These are phyloP conservation scores for Ramaria sp. DNA, from an alignment of 768 basidiomycete species.

Conservation along the genomic window DNA sequence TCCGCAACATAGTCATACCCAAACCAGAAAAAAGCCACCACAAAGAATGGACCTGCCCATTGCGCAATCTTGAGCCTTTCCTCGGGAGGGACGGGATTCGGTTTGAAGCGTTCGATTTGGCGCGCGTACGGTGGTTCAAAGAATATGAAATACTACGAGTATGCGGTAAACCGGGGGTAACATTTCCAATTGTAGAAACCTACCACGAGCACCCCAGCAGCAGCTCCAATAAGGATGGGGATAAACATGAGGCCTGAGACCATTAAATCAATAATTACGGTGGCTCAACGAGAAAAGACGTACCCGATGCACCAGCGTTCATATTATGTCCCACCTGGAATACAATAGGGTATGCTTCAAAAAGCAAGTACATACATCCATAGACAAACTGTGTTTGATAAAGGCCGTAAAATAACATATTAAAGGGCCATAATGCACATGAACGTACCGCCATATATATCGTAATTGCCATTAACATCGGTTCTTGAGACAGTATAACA, in stretches of 20 bases:
- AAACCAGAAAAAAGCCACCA: slow-evolving; percentile 48
- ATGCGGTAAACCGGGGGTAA: not conserved
- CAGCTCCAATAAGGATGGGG: slow-evolving; percentile 45
- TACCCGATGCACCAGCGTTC: slow-evolving; percentile 39
- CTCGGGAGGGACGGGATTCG: slow-evolving; percentile 32
- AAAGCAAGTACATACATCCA: slow-evolving; percentile 26
- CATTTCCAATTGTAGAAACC: not conserved
- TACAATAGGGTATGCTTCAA: slow-evolving; percentile 23
- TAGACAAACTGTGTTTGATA: slow-evolving; percentile 44
- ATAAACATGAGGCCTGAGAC: slow-evolving; percentile 39
- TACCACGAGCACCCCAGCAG: slow-evolving; percentile 18
- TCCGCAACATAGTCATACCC: not conserved
- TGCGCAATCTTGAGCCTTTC: slow-evolving; percentile 40
- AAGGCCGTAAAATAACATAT: not conserved
- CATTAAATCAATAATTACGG: not conserved
- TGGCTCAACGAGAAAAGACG: slow-evolving; percentile 11
- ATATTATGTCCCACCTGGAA: slow-evolving; percentile 29
- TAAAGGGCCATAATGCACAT: no score
- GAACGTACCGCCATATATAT: slow-evolving; percentile 22
- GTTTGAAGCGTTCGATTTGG: slow-evolving; percentile 12
- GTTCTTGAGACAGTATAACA: slow-evolving; percentile 46
- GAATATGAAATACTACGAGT: slow-evolving; percentile 20
- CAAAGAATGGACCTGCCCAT: slow-evolving; percentile 40
- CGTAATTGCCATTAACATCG: slow-evolving; percentile 21
- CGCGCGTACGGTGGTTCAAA: slow-evolving; percentile 24